Evolutionary conservation across 176 grass and related monocot species (phyloP).

Genomic region (Carex kokanica): DNA sequence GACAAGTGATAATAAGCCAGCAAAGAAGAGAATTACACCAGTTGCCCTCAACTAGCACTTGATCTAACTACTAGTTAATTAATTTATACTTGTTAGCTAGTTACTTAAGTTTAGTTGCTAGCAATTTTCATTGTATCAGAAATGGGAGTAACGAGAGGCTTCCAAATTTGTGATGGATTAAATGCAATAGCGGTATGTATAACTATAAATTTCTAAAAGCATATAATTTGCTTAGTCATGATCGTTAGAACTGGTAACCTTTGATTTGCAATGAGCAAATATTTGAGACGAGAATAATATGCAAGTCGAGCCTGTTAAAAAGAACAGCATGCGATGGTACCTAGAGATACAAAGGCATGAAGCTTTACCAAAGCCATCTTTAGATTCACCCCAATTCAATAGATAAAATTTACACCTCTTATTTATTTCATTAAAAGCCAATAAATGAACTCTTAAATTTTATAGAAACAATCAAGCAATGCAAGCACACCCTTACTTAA

Average conservation of each 20-base stretch:
- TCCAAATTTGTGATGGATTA: neutral
- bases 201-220: neutral
- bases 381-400: neutral
- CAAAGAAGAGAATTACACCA: slow-evolving; percentile 42
- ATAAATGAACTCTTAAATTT: neutral
- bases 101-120: neutral
- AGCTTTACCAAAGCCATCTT: neutral
- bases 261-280: neutral
- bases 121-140: slow-evolving; percentile 2
- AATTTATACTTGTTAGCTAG: neutral
- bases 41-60: slow-evolving; percentile 45
- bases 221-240: neutral
- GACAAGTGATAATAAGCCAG: slow-evolving; percentile 36
- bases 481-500: neutral
- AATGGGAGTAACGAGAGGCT: neutral
- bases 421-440: slow-evolving; percentile 7
- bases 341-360: neutral
- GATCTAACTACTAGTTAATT: neutral
- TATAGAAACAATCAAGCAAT: neutral
- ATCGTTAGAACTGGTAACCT: neutral
- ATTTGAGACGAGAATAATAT: neutral
- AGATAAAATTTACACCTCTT: neutral
- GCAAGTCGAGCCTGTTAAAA: neutral
- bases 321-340: neutral
- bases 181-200: neutral